phyloP scores from a whole-genome alignment of 805 yeast genomes.

The Hagleromyces aurorensis region DNA sequence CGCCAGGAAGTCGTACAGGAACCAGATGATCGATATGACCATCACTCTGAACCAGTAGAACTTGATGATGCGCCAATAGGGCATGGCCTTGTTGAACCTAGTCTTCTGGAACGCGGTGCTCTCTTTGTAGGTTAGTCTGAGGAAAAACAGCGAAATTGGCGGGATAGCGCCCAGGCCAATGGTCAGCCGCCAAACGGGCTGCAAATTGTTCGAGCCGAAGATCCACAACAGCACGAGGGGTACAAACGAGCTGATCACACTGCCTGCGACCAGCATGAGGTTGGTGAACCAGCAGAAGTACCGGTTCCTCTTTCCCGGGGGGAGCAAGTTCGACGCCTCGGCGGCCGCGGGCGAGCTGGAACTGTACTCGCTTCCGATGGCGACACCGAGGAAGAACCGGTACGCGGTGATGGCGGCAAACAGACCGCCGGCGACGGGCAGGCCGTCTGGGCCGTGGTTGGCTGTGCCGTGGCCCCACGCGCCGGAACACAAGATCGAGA shows the following conservation, averaged over 20 bases:
- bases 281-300: constrained; percentile 61
- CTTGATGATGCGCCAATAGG: constrained; percentile 51
- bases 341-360: constrained; percentile 61
- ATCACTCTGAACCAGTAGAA: constrained; percentile 61
- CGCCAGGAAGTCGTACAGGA: constrained; percentile 71
- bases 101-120: constrained; percentile 55
- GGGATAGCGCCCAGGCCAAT: constrained; percentile 57
- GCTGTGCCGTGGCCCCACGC: constrained; percentile 66
- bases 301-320: constrained; percentile 59
- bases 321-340: constrained; percentile 59
- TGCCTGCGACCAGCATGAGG: constrained; percentile 66
- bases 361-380: constrained; percentile 73
- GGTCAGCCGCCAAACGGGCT: constrained; percentile 62
- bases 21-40: constrained; percentile 74
- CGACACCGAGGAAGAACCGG: constrained; percentile 71
- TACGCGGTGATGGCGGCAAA: constrained; percentile 71
- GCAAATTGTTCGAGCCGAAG: constrained; percentile 38
- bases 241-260: constrained; percentile 64
- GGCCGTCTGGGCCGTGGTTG: no score
- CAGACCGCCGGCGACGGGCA: constrained; percentile 48
- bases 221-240: constrained; percentile 62
- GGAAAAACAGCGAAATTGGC: constrained; percentile 67
- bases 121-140: constrained; percentile 62
- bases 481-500: constrained; percentile 61
- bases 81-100: constrained; percentile 51